These are phyloP conservation scores for Acidiella bohemica DNA, from an alignment of 495 filamentous ascomycete species.

Conservation along the genomic window DNA sequence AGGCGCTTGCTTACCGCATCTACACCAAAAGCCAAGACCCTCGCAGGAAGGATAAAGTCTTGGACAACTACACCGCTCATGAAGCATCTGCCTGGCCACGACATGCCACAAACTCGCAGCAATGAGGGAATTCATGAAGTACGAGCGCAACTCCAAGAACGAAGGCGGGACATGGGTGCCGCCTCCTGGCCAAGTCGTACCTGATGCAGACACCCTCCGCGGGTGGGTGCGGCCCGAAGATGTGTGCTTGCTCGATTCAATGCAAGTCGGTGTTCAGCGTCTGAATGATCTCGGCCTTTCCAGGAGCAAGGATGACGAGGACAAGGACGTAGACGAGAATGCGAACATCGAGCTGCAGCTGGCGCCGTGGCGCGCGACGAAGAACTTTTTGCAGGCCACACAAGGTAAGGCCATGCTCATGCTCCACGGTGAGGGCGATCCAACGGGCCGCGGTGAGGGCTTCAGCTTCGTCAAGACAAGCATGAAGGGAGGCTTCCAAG, in stretches of 20 bases:
- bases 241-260: conserved; percentile 82
- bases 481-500: conserved; percentile 97
- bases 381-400: conserved; percentile 87
- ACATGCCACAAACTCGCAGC: conserved; percentile 78
- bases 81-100: conserved; percentile 74
- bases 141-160: conserved; percentile 52
- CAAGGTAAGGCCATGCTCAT: conserved; percentile 94
- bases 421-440: conserved; percentile 86
- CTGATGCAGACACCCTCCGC: conserved; percentile 64
- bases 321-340: conserved; percentile 48
- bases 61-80: conserved; percentile 47
- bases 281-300: conserved; percentile 72
- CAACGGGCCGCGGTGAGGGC: conserved; percentile 82
- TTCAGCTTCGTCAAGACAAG: conserved; percentile 93
- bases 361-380: conserved; percentile 87
- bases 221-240: conserved; percentile 89
- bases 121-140: conserved; percentile 92
- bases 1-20: conserved; percentile 83
- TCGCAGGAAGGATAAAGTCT: conserved; percentile 7
- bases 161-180: conserved; percentile 64
- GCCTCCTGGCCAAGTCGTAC: conserved; percentile 50
- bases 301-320: conserved; percentile 54
- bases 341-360: conserved; percentile 76
- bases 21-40: conserved; percentile 54
- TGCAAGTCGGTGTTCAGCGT: conserved; percentile 84